Evolutionary conservation across 108 stramenopile genomes (phyloP), one percentile per base, ranked within the genome.

Genomic region (Nitzschia putrida): DNA sequence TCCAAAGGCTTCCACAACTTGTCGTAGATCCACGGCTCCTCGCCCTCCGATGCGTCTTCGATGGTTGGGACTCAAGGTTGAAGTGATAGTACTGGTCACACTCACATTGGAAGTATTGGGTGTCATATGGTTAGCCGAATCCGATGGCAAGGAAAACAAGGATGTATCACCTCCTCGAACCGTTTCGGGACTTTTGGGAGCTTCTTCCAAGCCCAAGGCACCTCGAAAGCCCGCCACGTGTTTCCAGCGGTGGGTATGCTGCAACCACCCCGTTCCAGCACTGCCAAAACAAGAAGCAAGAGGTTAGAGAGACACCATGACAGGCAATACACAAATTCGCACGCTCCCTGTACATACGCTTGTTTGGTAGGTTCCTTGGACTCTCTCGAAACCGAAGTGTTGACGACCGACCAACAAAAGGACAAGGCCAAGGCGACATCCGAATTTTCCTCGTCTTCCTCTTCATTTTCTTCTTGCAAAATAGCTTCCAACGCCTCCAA

Each of bases 21-120:
- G 49, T 0, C 72, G 72, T 0, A 66, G 44, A 20, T 65, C 50
- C 37, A 26, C 41, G 41, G 14, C 22, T n/a, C 22, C 49, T 21
- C 25, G 29, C 21, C 29, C 37, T 12, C n/a, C 2, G 40, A 21
- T 8, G n/a, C 18, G 40, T 1, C 44, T 0, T 22, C 23, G n/a
- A 20, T 44, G 43, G 24, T 41, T 49, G 5, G 71, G 77, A 20
- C 64, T 66, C 4, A 64, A 38, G 3, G 67, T 42, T 6, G 77
- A 73, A 49, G 80, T 81, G 12, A 81, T 75, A 3, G 78, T 78
- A n/a, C 77, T 79, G 14, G 80, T 53, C 57, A 79, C 22, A 60
- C 78, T 79, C 47, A 81, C 74, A 55, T 85, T 85, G 1, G 80
- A 81, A 23, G 80, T 85, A 50, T 82, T 78, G 11, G 84, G 84